Base-by-base conservation (phyloP, 176 grass and related monocot species). In the Oryza meridionalis region DNA sequence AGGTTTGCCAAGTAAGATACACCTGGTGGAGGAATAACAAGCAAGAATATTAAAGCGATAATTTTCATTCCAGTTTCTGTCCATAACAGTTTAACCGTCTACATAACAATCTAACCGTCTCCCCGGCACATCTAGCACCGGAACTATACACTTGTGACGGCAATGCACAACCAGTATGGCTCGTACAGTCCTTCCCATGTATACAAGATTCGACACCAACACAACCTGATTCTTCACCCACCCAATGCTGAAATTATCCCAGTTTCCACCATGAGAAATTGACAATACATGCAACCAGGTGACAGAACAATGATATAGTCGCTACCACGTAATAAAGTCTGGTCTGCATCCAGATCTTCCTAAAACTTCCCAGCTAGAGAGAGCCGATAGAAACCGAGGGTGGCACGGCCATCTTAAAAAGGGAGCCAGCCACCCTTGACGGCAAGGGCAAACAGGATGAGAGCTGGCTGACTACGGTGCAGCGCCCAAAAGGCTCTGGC, bases 401-500 rank as follows among this genome's bases (percentile, higher is more conserved):
- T 22, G 14, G 69, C 6, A 16, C 31, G 32, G 42, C 77, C 72
- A 73, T 72, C 19, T 38, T 82, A 86, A 86, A 82, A 82, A 3
- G 35, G 43, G 75, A 7, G 17, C 69, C 25, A 50, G 35, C 13
- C 29, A 3, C 11, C 16, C 4, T 77, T 62, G 58, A 8, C 21
- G 0, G 9, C 21, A 10, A 11, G 21, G 2, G 21, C 29, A 31
- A 31, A 2, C 29, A 31, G 29, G 29, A 31, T 31, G 29, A 31
- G 29, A 31, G 29, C 29, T 31, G 29, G 29, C 29, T 31, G 1
- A 31, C 85, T 91, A 95, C 0, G 77, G 49, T 14, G 78, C 85
- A 59, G 45, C 10, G 50, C 62, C 80, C 22, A 88, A 47, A 75
- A 98, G 93, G 33, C 88, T 87, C 76, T 87, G 79, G 16, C 7